Percentiles rank a stretch among this genome's conserved stretches.
Conservation (phyloP, 345 rosid genomes). For the Mercurialis annua region DNA sequence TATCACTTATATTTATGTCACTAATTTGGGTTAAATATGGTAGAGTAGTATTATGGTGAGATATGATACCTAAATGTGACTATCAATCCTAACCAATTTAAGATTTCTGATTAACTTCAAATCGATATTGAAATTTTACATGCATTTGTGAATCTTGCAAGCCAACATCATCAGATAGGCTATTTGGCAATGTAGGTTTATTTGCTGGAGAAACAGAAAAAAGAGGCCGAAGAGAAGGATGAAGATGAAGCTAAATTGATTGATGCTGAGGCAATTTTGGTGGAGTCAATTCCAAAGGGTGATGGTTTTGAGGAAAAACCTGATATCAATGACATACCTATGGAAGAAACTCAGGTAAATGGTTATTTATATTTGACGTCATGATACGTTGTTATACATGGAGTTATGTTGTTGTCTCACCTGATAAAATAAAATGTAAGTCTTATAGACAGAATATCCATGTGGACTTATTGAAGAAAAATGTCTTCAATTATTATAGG, state of each 20-base stretch:
- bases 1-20: background rate
- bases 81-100: too few relatives aligned
- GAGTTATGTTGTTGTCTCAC: background rate
- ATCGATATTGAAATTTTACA: background rate
- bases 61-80: too few relatives aligned
- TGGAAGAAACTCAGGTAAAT: slow-evolving; percentile 73
- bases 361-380: background rate
- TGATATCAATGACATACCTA: slow-evolving; percentile 65
- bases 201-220: slow-evolving; percentile 61
- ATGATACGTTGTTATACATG: background rate
- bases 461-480: slow-evolving; percentile 4
- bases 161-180: slow-evolving; percentile 8
- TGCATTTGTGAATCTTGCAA: background rate
- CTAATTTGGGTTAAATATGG: background rate
- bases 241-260: slow-evolving; percentile 54
- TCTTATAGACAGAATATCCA: background rate
- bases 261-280: slow-evolving; percentile 36
- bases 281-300: slow-evolving; percentile 36
- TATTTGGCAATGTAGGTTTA: slow-evolving; percentile 55
- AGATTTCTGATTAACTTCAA: background rate
- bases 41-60: background rate
- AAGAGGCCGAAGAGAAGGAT: slow-evolving; percentile 45
- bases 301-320: slow-evolving; percentile 60
- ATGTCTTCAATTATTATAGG: background rate
- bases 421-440: background rate